Evolutionary conservation across 2,329 filamentous ascomycete species (phyloP), one percentile per base, ranked within the genome.

Genomic region (Aspergillus fumigatiaffinis): DNA sequence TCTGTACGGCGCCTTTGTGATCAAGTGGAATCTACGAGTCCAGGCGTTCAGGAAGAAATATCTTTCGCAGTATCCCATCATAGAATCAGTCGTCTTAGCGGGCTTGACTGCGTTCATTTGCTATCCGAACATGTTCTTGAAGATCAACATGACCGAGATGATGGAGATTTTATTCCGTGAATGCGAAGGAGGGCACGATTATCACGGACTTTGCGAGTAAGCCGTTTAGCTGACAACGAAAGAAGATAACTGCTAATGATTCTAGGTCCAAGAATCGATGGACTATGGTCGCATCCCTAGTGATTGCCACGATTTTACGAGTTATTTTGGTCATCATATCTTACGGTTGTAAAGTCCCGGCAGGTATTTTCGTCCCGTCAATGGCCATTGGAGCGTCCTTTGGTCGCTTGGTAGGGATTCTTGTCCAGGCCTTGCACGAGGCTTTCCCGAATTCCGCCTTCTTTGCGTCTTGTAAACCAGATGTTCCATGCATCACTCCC

Each of bases 81-180:
- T 92, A 3, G 94, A 99, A 73, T 90, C 92, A 0, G 92, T 91
- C 0, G 75, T 96, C 17, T 78, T 99, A 44, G 92, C 94, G 1
- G 84, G 87, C 0, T 83, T 86, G 7, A 99, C 94, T 3, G 94
- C 92, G 9, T 81, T 97, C 25, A 82, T 99, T n/a, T 97, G 93
- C 74, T 99, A 96, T 69, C 94, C 93, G 0, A 99, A 99, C 67
- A 92, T 90, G 73, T 97, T 99, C 63, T 73, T 99, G 56, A 84
- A 91, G 55, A 97, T 97, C 67, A 95, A 99, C 75, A 97, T 99
- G 94, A 97, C 94, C 0, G 93, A 97, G 78, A 96, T 92, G 78
- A 97, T 99, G 94, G 92, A 97, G 72, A 96, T 97, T 61, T 78
- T 99, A 10, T 99, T 99, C 73, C 83, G 90, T 14, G 94, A 99